Evolutionary conservation across 192 early-diverging fungal genomes (phyloP).

Genomic region (Umbelopsis sp.): DNA sequence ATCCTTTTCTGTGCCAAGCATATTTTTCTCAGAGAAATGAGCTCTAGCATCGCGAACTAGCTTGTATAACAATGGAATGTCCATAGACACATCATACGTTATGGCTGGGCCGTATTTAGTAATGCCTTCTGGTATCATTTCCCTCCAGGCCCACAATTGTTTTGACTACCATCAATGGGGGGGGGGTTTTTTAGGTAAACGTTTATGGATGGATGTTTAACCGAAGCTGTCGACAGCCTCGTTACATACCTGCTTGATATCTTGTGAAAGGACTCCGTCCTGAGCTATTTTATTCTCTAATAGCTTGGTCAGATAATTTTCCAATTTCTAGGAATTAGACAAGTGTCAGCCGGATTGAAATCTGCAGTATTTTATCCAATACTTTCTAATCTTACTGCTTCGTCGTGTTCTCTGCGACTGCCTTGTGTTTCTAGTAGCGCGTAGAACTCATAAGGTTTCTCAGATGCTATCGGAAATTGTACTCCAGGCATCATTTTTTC

Average conservation of each 20-base stretch:
- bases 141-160: constrained; percentile 86
- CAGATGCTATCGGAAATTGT: constrained; percentile 61
- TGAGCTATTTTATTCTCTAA: constrained; percentile 68
- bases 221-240: too few species aligned
- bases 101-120: constrained; percentile 82
- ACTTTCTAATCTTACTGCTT: constrained; percentile 47
- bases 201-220: background rate
- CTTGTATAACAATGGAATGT: constrained; percentile 79
- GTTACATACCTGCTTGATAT: constrained; percentile 42
- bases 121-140: constrained; percentile 90
- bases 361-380: background rate
- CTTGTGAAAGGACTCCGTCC: constrained; percentile 91
- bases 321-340: constrained; percentile 62
- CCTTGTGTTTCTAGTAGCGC: constrained; percentile 93
- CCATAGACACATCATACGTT: constrained; percentile 95
- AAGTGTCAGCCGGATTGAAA: background rate
- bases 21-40: constrained; percentile 56
- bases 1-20: constrained; percentile 56
- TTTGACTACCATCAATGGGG: constrained; percentile 50
- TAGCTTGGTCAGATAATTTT: constrained; percentile 69
- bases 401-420: constrained; percentile 89
- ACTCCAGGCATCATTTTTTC: constrained; percentile 59
- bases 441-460: constrained; percentile 74
- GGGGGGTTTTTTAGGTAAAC: too few species aligned
- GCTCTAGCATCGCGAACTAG: constrained; percentile 75